A percentile compares a stretch with the other conserved stretches of the same genome.
These are phyloP conservation scores for Parafenestella ontariensis DNA, from an alignment of 2,329 filamentous ascomycete genomes.

Conservation along the genomic window DNA sequence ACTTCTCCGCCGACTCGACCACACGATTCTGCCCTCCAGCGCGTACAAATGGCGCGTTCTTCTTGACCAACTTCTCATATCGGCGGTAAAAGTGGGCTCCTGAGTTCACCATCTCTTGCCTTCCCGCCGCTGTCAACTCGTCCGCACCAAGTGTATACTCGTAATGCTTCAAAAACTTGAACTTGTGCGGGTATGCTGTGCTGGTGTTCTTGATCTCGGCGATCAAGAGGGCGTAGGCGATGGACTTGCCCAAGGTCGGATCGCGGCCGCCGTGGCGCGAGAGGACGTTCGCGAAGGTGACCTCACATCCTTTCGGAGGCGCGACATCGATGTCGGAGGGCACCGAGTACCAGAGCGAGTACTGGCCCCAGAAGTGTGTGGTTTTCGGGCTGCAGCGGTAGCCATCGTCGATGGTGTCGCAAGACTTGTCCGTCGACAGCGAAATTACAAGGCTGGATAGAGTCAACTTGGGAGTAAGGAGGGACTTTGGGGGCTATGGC, in stretches of 20 bases:
- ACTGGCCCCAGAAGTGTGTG: slow-evolving; percentile 82
- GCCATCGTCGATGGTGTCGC: slow-evolving; percentile 63
- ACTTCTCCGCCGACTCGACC: slow-evolving; percentile 76
- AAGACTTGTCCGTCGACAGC: slow-evolving; percentile 41
- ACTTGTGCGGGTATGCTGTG: slow-evolving; percentile 65
- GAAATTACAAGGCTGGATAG: slow-evolving; percentile 22
- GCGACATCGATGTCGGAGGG: slow-evolving; percentile 68
- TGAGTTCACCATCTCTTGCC: slow-evolving; percentile 74
- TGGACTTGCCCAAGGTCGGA: slow-evolving; percentile 74
- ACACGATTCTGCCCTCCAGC: slow-evolving; percentile 74
- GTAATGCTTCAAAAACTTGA: slow-evolving; percentile 75
- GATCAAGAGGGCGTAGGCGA: slow-evolving; percentile 69
- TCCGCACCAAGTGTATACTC: slow-evolving; percentile 74
- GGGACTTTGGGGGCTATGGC: neutral
- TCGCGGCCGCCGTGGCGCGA: slow-evolving; percentile 86
- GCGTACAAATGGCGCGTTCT: slow-evolving; percentile 73
- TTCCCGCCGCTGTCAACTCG: slow-evolving; percentile 71
- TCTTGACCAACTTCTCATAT: slow-evolving; percentile 68
- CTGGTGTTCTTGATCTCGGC: slow-evolving; percentile 67
- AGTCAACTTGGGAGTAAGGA: slow-evolving; percentile 14
- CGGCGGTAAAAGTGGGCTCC: slow-evolving; percentile 77
- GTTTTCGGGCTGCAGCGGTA: slow-evolving; percentile 69
- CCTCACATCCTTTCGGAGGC: slow-evolving; percentile 70
- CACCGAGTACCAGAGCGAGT: slow-evolving; percentile 83
- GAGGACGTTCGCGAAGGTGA: slow-evolving; percentile 82